Evolutionary conservation across 257 asterid genomes (phyloP), one percentile per base, ranked within the genome.

Genomic region (Coffea eugenioides): DNA sequence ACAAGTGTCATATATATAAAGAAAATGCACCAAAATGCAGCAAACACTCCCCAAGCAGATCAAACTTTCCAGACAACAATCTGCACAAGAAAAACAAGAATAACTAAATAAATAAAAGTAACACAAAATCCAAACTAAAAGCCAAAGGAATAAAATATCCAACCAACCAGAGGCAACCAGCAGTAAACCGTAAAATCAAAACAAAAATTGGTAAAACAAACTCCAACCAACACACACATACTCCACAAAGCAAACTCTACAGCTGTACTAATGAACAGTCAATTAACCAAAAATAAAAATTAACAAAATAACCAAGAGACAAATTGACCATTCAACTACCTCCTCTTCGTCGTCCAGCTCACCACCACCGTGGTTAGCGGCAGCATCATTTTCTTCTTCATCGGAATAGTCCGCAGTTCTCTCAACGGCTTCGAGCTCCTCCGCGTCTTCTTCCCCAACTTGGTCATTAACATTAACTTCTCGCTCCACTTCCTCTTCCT

Each of bases 351-450:
- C 93, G 1, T 91, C 94, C 8, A 83, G 90, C 18, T 81, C 91
- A 57, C 75, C 86, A 6, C 74, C 91, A 6, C 7, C 69, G 20
- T 67, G 87, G 36, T 78, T 79, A 31, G 73, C 85, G 0, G 75
- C 89, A 45, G 64, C 88, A 21, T 80, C 92, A 8, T 90, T 90
- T 0, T 88, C 94, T 9, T 87, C 97, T 3, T 90, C 94, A 2
- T 86, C 97, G 1, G 93, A 90, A 57, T 94, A 97, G 0, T 92
- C 94, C 20, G 97, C 98, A 1, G 92, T 54, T 56, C 97, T 92
- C 59, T 93, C 98, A 11, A 96, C 99, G n/a, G 95, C 98, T 81
- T 92, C 97, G 15, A 92, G 94, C 86, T 96, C 98, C 88, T 91
- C 98, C 73, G 94, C 98, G 77, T 96, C 99, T 64, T 88, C 97